Evolutionary conservation across 768 basidiomycete genomes (phyloP).

Genomic region (Mycena sanguinolenta): DNA sequence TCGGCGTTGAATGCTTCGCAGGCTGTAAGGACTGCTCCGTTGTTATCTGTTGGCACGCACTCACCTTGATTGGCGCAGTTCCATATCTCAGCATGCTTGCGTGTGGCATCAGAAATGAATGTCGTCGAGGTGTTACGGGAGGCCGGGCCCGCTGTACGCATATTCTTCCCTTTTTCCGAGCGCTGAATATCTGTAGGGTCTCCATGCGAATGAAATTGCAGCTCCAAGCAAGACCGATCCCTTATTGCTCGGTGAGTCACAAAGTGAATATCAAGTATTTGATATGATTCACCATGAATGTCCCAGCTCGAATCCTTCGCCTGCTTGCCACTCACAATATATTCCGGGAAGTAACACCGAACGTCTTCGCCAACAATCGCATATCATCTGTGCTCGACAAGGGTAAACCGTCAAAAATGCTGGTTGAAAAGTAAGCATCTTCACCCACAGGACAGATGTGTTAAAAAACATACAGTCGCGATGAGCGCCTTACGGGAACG

Average conservation of each 20-base stretch:
- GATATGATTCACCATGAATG: too few relatives aligned
- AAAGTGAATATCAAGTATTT: too few relatives aligned
- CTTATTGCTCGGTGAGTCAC: conserved; percentile 41
- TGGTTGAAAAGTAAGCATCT: conserved; percentile 3
- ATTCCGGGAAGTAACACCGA: conserved; percentile 35
- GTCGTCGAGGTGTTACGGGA: conserved; percentile 45
- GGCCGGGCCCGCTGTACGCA: conserved; percentile 33
- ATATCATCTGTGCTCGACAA: conserved; percentile 9
- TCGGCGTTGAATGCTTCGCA: conserved; percentile 15
- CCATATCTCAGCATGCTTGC: conserved; percentile 15
- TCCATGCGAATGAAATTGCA: conserved; percentile 45
- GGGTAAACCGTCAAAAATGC: background rate
- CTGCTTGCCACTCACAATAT: conserved; percentile 44
- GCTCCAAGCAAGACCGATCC: conserved; percentile 37
- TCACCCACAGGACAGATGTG: too few relatives aligned
- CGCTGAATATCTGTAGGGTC: conserved; percentile 23
- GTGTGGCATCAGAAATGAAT: conserved; percentile 38
- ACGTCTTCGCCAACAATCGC: conserved; percentile 13
- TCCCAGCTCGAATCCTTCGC: conserved; percentile 42
- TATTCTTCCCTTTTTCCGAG: background rate
- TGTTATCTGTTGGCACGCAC: too few relatives aligned
- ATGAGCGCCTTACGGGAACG: conserved; percentile 1
- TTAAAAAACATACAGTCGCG: conserved; percentile 29
- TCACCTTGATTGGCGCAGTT: too few relatives aligned
- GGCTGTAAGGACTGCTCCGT: conserved; percentile 7